Evolutionary conservation across 2,329 filamentous ascomycete species (phyloP).

Genomic region (Cercospora citrullina): DNA sequence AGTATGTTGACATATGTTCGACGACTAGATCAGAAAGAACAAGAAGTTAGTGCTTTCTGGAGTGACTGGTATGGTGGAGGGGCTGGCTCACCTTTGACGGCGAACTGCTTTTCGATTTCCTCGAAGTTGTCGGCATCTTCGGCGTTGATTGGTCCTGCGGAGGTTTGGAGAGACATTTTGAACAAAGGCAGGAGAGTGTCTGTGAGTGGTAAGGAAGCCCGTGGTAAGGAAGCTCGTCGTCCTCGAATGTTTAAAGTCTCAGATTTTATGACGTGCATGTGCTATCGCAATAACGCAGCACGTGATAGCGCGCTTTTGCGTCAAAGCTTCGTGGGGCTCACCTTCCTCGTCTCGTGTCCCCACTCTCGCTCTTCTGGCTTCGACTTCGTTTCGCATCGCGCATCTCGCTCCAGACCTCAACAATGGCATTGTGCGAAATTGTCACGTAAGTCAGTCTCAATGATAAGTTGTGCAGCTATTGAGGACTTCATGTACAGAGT

Average conservation of each 20-base stretch:
- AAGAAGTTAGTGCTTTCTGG: neutral
- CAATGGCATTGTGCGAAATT: neutral
- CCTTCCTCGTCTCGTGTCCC: neutral
- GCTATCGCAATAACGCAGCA: neutral
- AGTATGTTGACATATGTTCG: constrained; percentile 96
- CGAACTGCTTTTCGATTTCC: constrained; percentile 97
- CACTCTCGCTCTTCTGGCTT: neutral
- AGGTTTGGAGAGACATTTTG: constrained; percentile 14
- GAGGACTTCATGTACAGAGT: neutral
- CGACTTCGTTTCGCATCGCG: neutral
- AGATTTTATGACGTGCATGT: constrained; percentile 10
- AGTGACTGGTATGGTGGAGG: too few species aligned
- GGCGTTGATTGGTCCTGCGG: constrained; percentile 38
- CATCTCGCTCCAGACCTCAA: neutral
- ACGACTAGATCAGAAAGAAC: constrained; percentile 61
- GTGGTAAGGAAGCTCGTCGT: neutral
- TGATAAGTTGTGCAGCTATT: neutral
- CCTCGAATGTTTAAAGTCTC: neutral
- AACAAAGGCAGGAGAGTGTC: neutral
- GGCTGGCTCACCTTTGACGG: constrained; percentile 73
- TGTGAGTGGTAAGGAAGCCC: neutral
- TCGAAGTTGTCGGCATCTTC: constrained; percentile 65
- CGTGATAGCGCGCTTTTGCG: neutral
- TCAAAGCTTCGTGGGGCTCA: neutral
- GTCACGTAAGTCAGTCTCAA: neutral